phyloP scores from a whole-genome alignment of 2,329 filamentous ascomycete genomes.

The Elsinoe batatas region DNA sequence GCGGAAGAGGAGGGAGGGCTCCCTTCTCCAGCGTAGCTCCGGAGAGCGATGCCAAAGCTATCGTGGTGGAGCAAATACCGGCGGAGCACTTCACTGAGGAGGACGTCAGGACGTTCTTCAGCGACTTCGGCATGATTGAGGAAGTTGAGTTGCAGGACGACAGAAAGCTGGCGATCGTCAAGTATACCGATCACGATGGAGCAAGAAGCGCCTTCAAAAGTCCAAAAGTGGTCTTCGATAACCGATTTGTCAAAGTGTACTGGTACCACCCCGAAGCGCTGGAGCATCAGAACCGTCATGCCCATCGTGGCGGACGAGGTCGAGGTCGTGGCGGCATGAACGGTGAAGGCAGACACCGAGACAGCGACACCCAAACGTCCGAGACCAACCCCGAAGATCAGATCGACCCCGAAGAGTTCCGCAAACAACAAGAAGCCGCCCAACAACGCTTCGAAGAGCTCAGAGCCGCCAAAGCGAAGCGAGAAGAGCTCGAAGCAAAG shows the following conservation, averaged over 20 bases:
- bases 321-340: constrained; percentile 10
- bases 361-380: constrained; percentile 21
- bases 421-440: constrained; percentile 58
- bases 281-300: constrained; percentile 15
- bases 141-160: constrained; percentile 57
- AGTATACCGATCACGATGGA: constrained; percentile 54
- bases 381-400: constrained; percentile 32
- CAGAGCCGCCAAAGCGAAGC: constrained; percentile 52
- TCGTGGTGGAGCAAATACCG: constrained; percentile 72
- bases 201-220: constrained; percentile 64
- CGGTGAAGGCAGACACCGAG: constrained; percentile 11
- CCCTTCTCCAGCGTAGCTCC: constrained; percentile 57
- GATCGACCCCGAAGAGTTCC: constrained; percentile 60
- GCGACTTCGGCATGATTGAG: constrained; percentile 57
- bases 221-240: constrained; percentile 74
- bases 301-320: constrained; percentile 11
- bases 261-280: constrained; percentile 51
- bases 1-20: constrained; percentile 37
- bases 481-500: constrained; percentile 55
- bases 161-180: constrained; percentile 59
- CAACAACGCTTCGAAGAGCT: constrained; percentile 59
- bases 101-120: constrained; percentile 58
- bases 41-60: constrained; percentile 51
- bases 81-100: constrained; percentile 59
- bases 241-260: constrained; percentile 75